Evolutionary conservation across 208 protist species (phyloP), one percentile per base, ranked within the genome.

Genomic region (Tetramitus jugosus): DNA sequence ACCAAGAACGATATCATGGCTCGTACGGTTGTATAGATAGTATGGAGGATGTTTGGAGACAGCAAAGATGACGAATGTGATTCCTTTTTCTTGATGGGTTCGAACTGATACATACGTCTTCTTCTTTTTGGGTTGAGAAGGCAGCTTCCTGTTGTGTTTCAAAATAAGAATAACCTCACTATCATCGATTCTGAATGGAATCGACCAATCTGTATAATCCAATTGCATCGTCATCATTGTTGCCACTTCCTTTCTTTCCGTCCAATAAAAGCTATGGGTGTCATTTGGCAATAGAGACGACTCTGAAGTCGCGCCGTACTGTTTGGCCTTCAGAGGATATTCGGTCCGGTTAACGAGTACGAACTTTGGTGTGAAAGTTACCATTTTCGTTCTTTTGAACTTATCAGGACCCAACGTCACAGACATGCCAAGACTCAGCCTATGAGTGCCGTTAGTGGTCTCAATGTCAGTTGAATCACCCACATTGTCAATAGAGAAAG

Each of bases 321-420:
- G 14, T 62, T 62, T 62, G 8, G 29, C n/a, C 29, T 3, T 10
- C 3, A 62, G 10, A 31, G 56, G 10, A 10, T 62, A 4, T 23
- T 23, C n/a, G 17, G 56, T 62, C 4, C 29, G 10, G 26, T 74
- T 74, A 2, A 74, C 23, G 23, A 53, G 26, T 35, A 33, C 14
- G 37, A 39, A 53, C 39, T 26, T 74, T 56, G 67, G 39, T 37
- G 42, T 53, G 8, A 74, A 40, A 8, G 7, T 35, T 8, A 74
- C 42, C 2, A 74, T 53, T 53, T 74, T 74, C 8, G 67, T 74
- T 74, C 67, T 52, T 37, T 74, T 39, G n/a, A 53, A 74, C 26
- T 45, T 45, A 35, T 31, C 39, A n/a, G 31, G 2, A 10, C 35
- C 67, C 7, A 74, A n/a, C 3, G 2, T 37, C 10, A 74, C 42